These are phyloP conservation scores for Lactarius vividus DNA, from an alignment of 768 basidiomycete species.

Conservation along the genomic window DNA sequence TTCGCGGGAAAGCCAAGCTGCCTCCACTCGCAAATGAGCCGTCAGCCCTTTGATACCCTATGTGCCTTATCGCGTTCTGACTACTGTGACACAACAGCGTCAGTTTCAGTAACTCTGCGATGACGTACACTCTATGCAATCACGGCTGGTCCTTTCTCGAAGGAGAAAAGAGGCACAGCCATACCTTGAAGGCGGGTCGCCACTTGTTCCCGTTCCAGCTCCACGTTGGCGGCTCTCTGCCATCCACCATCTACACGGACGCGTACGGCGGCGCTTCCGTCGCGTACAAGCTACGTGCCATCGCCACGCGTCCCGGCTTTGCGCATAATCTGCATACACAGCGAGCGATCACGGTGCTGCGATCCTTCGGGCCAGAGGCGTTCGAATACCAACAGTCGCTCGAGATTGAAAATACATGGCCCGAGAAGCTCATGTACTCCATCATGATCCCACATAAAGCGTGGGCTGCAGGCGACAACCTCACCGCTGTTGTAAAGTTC, in stretches of 20 bases:
- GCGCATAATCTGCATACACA: slow-evolving; percentile 63
- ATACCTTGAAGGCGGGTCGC: slow-evolving; percentile 93
- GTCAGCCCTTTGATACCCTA: slow-evolving; percentile 42
- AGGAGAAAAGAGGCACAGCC: slow-evolving; percentile 70
- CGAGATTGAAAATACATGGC: slow-evolving; percentile 97
- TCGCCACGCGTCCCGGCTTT: slow-evolving; percentile 75
- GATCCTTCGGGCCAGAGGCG: slow-evolving; percentile 75
- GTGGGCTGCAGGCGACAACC: slow-evolving; percentile 85
- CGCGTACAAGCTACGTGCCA: slow-evolving; percentile 86
- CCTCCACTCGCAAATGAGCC: slow-evolving; percentile 56
- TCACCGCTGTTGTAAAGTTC: slow-evolving; percentile 83
- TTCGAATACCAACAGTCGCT: slow-evolving; percentile 95
- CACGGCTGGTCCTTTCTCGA: slow-evolving; percentile 95
- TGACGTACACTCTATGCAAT: slow-evolving; percentile 64
- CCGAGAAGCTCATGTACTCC: slow-evolving; percentile 94
- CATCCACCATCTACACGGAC: slow-evolving; percentile 65
- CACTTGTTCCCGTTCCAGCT: slow-evolving; percentile 93
- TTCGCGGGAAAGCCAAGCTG: slow-evolving; percentile 77
- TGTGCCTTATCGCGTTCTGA: slow-evolving; percentile 20
- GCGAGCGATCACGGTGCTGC: slow-evolving; percentile 61
- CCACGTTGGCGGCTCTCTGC: slow-evolving; percentile 79
- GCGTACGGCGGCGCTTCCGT: slow-evolving; percentile 61
- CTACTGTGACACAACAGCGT: slow-evolving; percentile 39
- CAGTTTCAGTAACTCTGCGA: slow-evolving; percentile 44
- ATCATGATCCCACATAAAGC: slow-evolving; percentile 94